Base-by-base conservation (phyloP, 805 yeast genomes). In the Candida dajiaensis region DNA sequence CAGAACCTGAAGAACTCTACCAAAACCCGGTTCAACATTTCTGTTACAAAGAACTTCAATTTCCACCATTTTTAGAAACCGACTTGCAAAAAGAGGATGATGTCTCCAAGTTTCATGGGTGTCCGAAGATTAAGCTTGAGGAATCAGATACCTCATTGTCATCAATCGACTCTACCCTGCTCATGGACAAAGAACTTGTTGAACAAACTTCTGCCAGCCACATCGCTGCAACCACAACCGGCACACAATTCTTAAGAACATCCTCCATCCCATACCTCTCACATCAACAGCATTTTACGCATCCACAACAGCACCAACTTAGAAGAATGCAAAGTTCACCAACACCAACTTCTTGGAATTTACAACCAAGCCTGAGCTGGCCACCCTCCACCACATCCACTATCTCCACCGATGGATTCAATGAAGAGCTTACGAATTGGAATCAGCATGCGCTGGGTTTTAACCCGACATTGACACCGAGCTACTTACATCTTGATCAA, bases 401-500 rank as follows among this genome's bases (percentile, higher is more conserved):
- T 13, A 36, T 28, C 10, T 11, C 25, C n/a, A 48, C 45, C 10
- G 54, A 53, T 35, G 52, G 51, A 4, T 52, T 48, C 49, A 50
- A 52, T 46, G 42, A 50, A n/a, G 58, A 54, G 40, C 54, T 50
- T 38, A 50, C 52, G 43, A 53, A 52, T 39, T 54, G 56, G 10
- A 50, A 48, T 43, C 46, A 46, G 20, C 41, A 44, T 37, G 43
- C 48, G 19, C 35, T 41, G 11, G 36, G 41, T 25, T 23, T 19
- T 12, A 21, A 25, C 5, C 15, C 43, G 29, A 47, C 41, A 33
- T 42, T 48, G 47, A 52, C 50, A 37, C 56, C 57, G 1, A 57
- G 54, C 4, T 53, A 43, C 40, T 49, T 53, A 35, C 50, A 48
- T 16, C 38, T 55, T 43, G 55, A 53, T 11, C 50, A 52, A 19